Conservation (phyloP, 768 basidiomycete species). For the Mycena vitilis region DNA sequence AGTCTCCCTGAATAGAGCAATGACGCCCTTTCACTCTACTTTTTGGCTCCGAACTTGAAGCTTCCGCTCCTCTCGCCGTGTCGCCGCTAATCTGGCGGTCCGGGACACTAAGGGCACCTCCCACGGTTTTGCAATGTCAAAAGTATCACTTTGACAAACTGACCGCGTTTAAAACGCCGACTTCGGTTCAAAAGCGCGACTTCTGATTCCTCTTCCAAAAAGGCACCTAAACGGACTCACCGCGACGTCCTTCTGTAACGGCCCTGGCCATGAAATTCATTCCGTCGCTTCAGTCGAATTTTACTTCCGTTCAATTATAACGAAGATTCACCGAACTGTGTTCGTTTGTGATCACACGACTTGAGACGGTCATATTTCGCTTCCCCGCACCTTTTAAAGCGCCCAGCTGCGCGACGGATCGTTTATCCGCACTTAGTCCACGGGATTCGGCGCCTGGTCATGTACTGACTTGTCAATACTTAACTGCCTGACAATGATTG, state of each 20-base stretch:
- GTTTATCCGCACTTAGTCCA: conserved; percentile 33
- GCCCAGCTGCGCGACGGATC: conserved; percentile 7
- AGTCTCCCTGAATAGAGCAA: neutral
- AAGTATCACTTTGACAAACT: neutral
- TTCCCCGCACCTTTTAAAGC: conserved; percentile 25
- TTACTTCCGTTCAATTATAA: conserved; percentile 1
- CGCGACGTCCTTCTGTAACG: no score
- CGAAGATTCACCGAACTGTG: conserved; percentile 33
- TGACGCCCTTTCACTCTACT: neutral
- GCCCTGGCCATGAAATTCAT: neutral
- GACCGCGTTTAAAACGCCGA: conserved; percentile 10
- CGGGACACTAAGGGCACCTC: no score
- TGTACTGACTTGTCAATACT: conserved; percentile 9
- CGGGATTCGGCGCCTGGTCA: conserved; percentile 32
- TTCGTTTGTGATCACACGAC: conserved; percentile 22
- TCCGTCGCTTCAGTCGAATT: neutral
- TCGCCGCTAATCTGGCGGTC: neutral
- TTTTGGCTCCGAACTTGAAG: no score
- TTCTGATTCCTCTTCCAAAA: no score
- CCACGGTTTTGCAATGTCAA: neutral
- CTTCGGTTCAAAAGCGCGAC: no score
- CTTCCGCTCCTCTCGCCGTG: no score
- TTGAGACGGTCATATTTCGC: conserved; percentile 30
- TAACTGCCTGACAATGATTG: conserved; percentile 19
- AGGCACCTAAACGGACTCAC: no score